phyloP scores from a whole-genome alignment of 1,284 basidiomycete species.

The Cryptococcus sp. region DNA sequence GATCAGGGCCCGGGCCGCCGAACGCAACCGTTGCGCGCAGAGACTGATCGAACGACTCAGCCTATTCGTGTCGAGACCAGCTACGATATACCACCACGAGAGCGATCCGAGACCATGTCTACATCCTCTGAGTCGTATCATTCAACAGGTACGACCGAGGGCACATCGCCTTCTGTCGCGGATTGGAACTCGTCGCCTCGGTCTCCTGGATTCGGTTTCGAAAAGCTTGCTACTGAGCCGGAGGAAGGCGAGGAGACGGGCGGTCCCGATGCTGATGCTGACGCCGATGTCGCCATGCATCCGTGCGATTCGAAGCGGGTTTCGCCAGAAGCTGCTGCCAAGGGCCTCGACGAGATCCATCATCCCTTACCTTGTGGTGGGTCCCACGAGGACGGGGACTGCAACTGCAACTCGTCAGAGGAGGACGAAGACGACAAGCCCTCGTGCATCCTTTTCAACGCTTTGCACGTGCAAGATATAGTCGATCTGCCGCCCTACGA shows the following conservation, averaged over 20 bases:
- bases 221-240: conserved; percentile 12
- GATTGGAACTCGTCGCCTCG: conserved; percentile 15
- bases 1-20: conserved; percentile 19
- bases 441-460: conserved; percentile 47
- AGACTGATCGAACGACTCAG: conserved; percentile 12
- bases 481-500: conserved; percentile 43
- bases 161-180: conserved; percentile 32
- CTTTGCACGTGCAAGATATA: conserved; percentile 48
- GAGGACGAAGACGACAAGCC: conserved; percentile 33
- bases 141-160: conserved; percentile 37
- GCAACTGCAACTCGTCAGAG: conserved; percentile 8
- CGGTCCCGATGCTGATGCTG: conserved; percentile 5
- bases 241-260: conserved; percentile 6
- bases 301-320: conserved; percentile 44
- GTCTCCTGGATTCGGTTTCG: conserved; percentile 16
- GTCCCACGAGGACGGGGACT: conserved; percentile 4
- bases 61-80: conserved; percentile 1
- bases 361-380: conserved; percentile 26
- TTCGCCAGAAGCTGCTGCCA: conserved; percentile 18
- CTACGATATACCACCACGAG: conserved; percentile 21
- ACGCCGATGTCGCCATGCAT: conserved; percentile 48
- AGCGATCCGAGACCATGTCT: conserved; percentile 39
- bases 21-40: conserved; percentile 8
- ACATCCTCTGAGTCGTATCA: conserved; percentile 41
- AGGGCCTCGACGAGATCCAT: conserved; percentile 22